Evolutionary conservation across 495 filamentous ascomycete genomes (phyloP), one percentile per base, ranked within the genome.

Genomic region (Aspergillus ellipticus): DNA sequence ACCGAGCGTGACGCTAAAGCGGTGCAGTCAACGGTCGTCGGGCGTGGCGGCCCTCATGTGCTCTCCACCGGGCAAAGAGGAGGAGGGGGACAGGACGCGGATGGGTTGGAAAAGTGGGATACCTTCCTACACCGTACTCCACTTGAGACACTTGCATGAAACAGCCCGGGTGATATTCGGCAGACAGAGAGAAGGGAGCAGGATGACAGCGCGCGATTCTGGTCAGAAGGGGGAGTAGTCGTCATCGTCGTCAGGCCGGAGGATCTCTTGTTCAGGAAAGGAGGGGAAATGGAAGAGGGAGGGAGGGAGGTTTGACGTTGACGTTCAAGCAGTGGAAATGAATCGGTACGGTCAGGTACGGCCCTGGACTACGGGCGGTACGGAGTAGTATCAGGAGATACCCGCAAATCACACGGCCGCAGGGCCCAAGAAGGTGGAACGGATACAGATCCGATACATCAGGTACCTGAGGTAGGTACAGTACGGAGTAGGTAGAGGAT

Each of bases 91-190:
- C 6, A 39, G 31, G 35, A 46, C 17, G 33, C 17, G 35, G 33
- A 55, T 13, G 16, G 21, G 26, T 19, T 47, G 29, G 55, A 56
- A 37, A 33, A 53, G 55, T 24, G 20, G 24, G 13, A 22, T 24
- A 19, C 8, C 17, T 8, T 11, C 22, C 42, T 46, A 1, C 42
- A 24, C 37, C 28, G 6, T n/a, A 42, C 57, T 64, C 62, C 62
- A 64, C 62, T 43, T 17, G 15, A 20, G 56, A 49, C 47, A 54
- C 51, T 43, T 62, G 58, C 57, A 61, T 67, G 67, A 70, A 70
- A 68, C 63, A 60, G n/a, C 31, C 52, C 49, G 52, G 49, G 61
- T 62, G 55, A 42, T 49, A 57, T 55, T 51, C 52, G 54, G 45
- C 51, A 56, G 54, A 55, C 51, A 56, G 19, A 46, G 15, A 19